Base-by-base conservation (phyloP, 441 rosid species). In the Euphorbia corollata region DNA sequence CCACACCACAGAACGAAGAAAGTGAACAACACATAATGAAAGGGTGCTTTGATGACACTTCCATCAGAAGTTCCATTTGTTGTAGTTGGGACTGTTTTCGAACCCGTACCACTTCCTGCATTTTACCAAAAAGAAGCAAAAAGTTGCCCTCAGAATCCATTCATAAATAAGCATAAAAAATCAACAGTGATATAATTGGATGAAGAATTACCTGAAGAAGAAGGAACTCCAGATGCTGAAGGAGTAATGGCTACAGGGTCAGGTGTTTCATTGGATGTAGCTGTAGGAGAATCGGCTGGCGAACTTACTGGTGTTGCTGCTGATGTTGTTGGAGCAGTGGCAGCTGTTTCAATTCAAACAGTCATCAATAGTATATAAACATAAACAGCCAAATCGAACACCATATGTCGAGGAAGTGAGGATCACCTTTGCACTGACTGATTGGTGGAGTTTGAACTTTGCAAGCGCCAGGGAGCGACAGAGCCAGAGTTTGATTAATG, bases 401-500 rank as follows among this genome's bases (percentile, higher is more conserved):
- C 20, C 5, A 43, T 13, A 43, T 11, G 34, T 15, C 6, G 32
- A 22, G 60, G n/a, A 22, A 56, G 1, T 23, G 18, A 19, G 24
- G n/a, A 62, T 54, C 68, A 80, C 88, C 83, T 34, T 82, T 78
- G 63, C 91, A 82, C 68, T 68, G 84, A 79, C 64, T 75, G 47
- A 73, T 24, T 8, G 86, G 74, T 47, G 82, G 85, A 55, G 84
- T 78, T 69, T 79, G 71, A 15, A 82, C 80, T 41, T 75, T 76
- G 66, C 91, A 86, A 48, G 79, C 81, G 41, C 75, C 67, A 15
- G 91, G 88, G 18, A 86, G 84, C 11, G 67, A 64, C 20, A 82
- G 60, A 69, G 86, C 85, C 39, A 74, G 81, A 61, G 87, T 86
- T 58, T 74, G 79, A 75, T 83, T 84, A 15, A 86, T 75, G 68